Evolutionary conservation across 75 land plant genomes (phyloP), one percentile per base, ranked within the genome.

Genomic region (Larix kaempferi): DNA sequence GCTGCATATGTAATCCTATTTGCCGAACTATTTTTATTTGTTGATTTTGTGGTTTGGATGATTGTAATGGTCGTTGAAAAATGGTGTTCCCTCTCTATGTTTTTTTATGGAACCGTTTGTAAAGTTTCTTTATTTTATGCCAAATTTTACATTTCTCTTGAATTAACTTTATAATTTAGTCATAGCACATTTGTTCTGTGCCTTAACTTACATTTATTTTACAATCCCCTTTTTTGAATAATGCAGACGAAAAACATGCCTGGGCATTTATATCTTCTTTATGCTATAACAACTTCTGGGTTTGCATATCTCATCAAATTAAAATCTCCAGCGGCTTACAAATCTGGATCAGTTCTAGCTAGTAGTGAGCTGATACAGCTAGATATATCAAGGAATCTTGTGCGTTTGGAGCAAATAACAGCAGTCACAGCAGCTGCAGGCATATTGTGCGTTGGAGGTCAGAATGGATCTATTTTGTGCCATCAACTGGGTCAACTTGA

Each of bases 401-500:
- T 78, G 3, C 69, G 59, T 11, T 2, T 25, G 63, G 84, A 72
- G 35, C 60, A 61, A 17, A 83, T 85, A 71, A 88, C 83, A 60
- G 65, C 82, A 14, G 84, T 82, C 63, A 77, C 86, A 75, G 88
- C 83, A 17, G 73, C 74, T 3, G 26, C 73, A 5, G 89, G 89
- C 62, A 80, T 79, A 37, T 76, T 90, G 29, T 52, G 83, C 21
- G n/a, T 85, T 56, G 92, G 92, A 37, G 61, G 84, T 33, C 62
- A 65, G 23, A 87, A 88, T 85, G 92, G 92, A 4, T 83, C 88
- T 57, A 67, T 87, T 80, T 4, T 29, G 63, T 88, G 82, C 44
- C 86, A 80, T 63, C 86, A 84, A 57, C 84, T 87, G 73, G 89
- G 89, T 33, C 25, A 23, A 33, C 74, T 79, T 78, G 83, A 81